Base-by-base conservation (phyloP, 768 basidiomycete species). In the Tylopilus vinaceipallidus region DNA sequence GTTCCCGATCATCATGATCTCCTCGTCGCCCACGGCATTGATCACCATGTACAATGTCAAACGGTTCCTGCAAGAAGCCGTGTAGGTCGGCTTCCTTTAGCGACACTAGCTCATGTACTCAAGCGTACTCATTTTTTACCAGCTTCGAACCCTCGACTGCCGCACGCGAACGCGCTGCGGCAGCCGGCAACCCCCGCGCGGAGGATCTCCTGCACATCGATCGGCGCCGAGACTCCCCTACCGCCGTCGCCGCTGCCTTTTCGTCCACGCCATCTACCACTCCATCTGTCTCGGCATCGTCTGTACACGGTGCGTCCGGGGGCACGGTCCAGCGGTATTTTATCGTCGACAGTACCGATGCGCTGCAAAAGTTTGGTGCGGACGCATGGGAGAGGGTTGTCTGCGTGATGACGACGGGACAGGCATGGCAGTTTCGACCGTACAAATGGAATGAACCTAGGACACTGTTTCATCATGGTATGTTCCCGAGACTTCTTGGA, bases 31-130 rank as follows among this genome's bases (percentile, higher is more conserved):
- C 0, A 98, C 95, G 2, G 85, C 93, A 3, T 81, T 99, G 47
- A 86, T 99, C 64, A 97, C 93, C 6, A 97, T 99, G 92, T 85
- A 94, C 79, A 99, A 99, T 62, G 92, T 98, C 48, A 91, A 90
- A 67, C 82, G 81, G 27, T 97, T 98, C 71, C 71, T 99, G 14
- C 92, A 98, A 72, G 92, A 98, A 61, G 81, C 91, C 0, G 72
- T 80, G 86, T 91, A 68, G 51, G 83, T 68, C 3, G 10, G 26
- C 22, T 14, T 19, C 6, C 12, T 9, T 7, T n/a, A 7, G 11
- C 16, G 2, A 1, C 4, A 6, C 6, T 19, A 2, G 36, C n/a
- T 39, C n/a, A 24, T 7, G 5, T 11, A 4, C 22, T 53, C 27
- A 48, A 45, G 4, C 23, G 4, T 1, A 29, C n/a, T 14, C 26